Evolutionary conservation across 2,329 filamentous ascomycete genomes (phyloP).

Genomic region (Trichoderma arundinaceum): DNA sequence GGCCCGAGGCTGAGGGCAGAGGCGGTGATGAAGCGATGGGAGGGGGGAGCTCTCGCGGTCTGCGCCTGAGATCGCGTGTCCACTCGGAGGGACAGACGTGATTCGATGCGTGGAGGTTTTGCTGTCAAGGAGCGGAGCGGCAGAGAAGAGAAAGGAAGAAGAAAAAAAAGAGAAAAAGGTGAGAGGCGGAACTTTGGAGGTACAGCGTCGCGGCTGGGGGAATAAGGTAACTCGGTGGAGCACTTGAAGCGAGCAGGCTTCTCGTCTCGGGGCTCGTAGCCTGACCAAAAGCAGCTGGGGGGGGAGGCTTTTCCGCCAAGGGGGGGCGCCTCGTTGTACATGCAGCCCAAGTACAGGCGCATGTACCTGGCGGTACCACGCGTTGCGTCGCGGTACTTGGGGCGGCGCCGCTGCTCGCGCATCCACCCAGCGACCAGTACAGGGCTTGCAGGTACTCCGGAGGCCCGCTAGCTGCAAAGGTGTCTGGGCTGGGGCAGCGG

Average conservation of each 20-base stretch:
- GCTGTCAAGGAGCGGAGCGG: constrained; percentile 23
- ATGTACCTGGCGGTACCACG: constrained; percentile 2
- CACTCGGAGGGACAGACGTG: constrained; percentile 17
- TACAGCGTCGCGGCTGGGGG: constrained; percentile 30
- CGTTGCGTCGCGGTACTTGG: constrained; percentile 8
- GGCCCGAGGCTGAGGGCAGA: constrained; percentile 25
- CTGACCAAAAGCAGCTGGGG: constrained; percentile 18
- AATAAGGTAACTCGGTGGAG: constrained; percentile 31
- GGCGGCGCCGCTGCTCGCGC: constrained; percentile 3
- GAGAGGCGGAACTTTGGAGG: constrained; percentile 29
- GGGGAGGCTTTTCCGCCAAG: constrained; percentile 9
- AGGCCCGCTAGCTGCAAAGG: constrained; percentile 1
- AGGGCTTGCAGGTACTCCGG: constrained; percentile 23
- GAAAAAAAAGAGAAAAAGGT: constrained; percentile 27
- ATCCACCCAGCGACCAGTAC: constrained; percentile 7
- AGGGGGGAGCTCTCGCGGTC: constrained; percentile 18
- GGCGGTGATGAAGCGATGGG: constrained; percentile 23
- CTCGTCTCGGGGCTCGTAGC: constrained; percentile 27
- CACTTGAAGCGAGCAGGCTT: constrained; percentile 30
- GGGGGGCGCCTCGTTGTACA: constrained; percentile 26
- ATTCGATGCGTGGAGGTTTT: constrained; percentile 19
- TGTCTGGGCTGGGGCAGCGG: too few species aligned
- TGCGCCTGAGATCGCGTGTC: constrained; percentile 15
- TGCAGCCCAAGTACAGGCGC: constrained; percentile 27
- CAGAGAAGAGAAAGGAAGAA: constrained; percentile 3